Percentiles rank a stretch among this genome's conserved stretches.
Evolutionary conservation across 2,329 filamentous ascomycete species (phyloP).

Genomic region (Penicillium frequentans): DNA sequence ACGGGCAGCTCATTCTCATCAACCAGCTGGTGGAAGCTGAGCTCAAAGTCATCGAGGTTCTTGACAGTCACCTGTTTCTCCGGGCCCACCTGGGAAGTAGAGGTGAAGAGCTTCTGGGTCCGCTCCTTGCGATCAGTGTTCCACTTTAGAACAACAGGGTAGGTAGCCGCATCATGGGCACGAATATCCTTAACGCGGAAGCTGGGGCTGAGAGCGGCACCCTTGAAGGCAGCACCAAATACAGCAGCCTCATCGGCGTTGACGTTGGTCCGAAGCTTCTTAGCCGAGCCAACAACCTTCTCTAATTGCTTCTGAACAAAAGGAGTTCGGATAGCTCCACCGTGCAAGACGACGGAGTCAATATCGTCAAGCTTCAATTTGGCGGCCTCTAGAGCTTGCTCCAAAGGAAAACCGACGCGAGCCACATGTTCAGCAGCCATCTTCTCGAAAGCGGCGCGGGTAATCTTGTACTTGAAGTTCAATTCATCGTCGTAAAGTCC

Average conservation of each 20-base stretch:
- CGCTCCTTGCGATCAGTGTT: conserved; percentile 67
- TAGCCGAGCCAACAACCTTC: conserved; percentile 65
- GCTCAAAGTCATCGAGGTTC: conserved; percentile 76
- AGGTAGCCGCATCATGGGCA: conserved; percentile 72
- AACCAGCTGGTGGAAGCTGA: conserved; percentile 74
- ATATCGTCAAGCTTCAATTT: conserved; percentile 73
- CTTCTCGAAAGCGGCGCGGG: conserved; percentile 76
- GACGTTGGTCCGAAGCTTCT: conserved; percentile 88
- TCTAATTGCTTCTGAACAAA: conserved; percentile 92
- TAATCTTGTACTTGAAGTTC: conserved; percentile 90
- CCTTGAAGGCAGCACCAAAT: conserved; percentile 93
- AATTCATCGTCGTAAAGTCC: conserved; percentile 81
- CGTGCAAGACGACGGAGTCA: conserved; percentile 89
- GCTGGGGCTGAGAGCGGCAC: conserved; percentile 85
- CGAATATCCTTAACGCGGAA: conserved; percentile 98
- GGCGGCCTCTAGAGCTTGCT: conserved; percentile 71
- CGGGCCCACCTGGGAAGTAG: conserved; percentile 71
- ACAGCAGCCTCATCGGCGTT: conserved; percentile 97
- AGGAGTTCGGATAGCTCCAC: conserved; percentile 84
- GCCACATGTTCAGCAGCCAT: conserved; percentile 68
- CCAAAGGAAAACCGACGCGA: conserved; percentile 68
- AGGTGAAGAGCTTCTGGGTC: conserved; percentile 79
- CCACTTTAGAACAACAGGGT: conserved; percentile 75
- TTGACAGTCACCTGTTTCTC: conserved; percentile 84
- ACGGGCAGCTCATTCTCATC: conserved; percentile 59